Conservation (phyloP, 1,139 yeast genomes). For the Nakaseomyces delphensis region DNA sequence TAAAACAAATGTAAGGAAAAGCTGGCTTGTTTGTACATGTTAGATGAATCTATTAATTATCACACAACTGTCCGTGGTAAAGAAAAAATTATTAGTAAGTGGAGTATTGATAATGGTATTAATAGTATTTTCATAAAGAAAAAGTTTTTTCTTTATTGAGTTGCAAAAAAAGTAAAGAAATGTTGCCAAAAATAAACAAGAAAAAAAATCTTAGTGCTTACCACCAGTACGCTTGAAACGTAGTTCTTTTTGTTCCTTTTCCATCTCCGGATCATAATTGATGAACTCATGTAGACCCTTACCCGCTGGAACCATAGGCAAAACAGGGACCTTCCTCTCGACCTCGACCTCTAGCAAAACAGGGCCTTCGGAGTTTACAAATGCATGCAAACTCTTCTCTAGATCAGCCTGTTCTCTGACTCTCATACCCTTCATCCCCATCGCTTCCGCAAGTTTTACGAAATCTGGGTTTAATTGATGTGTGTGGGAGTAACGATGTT, state of each 20-base stretch:
- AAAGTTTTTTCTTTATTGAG: no score
- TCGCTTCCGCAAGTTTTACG: constrained; percentile 84
- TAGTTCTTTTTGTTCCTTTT: constrained; percentile 56
- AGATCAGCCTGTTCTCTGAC: constrained; percentile 60
- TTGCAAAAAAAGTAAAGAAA: no score
- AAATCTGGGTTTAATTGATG: constrained; percentile 93
- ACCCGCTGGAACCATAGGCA: constrained; percentile 98
- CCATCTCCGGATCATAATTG: constrained; percentile 71
- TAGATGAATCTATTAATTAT: background rate
- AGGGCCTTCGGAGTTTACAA: constrained; percentile 74
- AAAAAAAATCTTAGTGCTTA: constrained; percentile 24
- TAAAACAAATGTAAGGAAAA: no score
- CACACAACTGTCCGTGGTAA: background rate
- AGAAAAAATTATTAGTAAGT: no score
- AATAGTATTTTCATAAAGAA: no score
- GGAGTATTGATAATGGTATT: no score
- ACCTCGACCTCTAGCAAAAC: constrained; percentile 83
- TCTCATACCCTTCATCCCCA: constrained; percentile 82
- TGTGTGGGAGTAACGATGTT: constrained; percentile 92
- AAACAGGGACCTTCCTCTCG: constrained; percentile 93
- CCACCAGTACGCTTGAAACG: constrained; percentile 36
- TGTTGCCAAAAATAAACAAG: no score
- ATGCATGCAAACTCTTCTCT: constrained; percentile 53
- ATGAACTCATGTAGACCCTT: constrained; percentile 90
- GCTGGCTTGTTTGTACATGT: background rate